phyloP scores from a whole-genome alignment of 1,139 yeast genomes.

The Pneumocystis jirovecii region DNA sequence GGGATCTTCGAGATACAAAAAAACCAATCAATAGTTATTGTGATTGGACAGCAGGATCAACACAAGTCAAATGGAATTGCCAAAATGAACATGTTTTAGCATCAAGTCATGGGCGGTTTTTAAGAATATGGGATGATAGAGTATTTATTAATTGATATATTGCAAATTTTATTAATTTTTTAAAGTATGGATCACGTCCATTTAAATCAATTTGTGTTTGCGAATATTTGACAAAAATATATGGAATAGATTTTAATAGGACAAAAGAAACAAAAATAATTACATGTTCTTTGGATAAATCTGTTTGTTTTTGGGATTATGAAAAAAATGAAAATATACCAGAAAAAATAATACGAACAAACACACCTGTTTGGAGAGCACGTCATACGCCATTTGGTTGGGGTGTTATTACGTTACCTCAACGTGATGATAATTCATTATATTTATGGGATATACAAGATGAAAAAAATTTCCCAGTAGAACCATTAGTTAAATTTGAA shows the following conservation, averaged over 20 bases:
- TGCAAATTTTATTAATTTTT: neutral
- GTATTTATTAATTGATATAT: neutral
- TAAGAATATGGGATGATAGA: conserved; percentile 77
- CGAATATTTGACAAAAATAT: conserved; percentile 61
- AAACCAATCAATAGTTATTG: conserved; percentile 65
- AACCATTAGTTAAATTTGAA: conserved; percentile 44
- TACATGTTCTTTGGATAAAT: conserved; percentile 73
- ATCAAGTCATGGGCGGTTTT: conserved; percentile 66
- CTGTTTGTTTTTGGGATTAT: conserved; percentile 79
- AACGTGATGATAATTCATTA: conserved; percentile 67
- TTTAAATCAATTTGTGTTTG: conserved; percentile 46
- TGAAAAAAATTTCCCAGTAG: conserved; percentile 18
- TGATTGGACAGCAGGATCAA: conserved; percentile 89
- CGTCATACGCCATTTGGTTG: conserved; percentile 77
- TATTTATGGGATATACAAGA: conserved; percentile 33
- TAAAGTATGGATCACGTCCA: conserved; percentile 54
- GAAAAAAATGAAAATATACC: conserved; percentile 32
- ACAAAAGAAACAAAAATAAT: conserved; percentile 45
- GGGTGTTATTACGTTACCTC: conserved; percentile 86
- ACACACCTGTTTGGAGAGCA: conserved; percentile 79
- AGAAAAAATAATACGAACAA: conserved; percentile 47
- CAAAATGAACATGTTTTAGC: conserved; percentile 64
- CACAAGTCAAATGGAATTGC: conserved; percentile 89
- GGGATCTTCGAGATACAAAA: conserved; percentile 78
- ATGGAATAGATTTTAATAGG: conserved; percentile 71